A percentile compares a stretch with the other conserved stretches of the same genome.
phyloP scores from a whole-genome alignment of 2,329 filamentous ascomycete species.

The Diplodia sapinea region DNA sequence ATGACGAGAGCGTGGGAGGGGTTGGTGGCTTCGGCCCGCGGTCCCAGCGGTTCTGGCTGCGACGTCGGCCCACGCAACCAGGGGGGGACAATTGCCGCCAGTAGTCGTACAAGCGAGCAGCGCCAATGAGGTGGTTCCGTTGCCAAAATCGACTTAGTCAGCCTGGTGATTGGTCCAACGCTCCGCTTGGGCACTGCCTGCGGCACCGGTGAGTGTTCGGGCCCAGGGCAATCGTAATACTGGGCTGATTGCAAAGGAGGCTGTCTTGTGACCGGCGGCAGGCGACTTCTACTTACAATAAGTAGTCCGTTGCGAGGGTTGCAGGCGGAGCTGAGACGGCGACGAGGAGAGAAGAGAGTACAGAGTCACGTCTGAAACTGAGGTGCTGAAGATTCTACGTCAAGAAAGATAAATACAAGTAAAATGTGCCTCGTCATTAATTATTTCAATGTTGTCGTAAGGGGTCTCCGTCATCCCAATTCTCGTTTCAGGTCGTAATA shows the following conservation, averaged over 20 bases:
- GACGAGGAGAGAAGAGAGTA: background rate
- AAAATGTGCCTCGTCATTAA: conserved; percentile 22
- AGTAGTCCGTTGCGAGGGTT: background rate
- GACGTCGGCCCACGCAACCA: conserved; percentile 19
- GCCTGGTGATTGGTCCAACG: conserved; percentile 14
- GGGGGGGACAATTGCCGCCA: conserved; percentile 4
- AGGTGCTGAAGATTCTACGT: conserved; percentile 21
- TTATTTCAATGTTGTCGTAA: conserved; percentile 26
- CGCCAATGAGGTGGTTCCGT: conserved; percentile 12
- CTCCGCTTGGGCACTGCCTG: conserved; percentile 6
- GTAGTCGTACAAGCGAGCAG: conserved; percentile 1
- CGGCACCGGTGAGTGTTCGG: conserved; percentile 23
- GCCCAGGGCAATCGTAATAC: conserved; percentile 25
- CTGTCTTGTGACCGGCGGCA: conserved; percentile 23
- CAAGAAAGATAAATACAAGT: conserved; percentile 16
- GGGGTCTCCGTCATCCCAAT: conserved; percentile 19
- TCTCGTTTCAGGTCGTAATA: conserved; percentile 20
- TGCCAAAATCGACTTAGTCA: conserved; percentile 19
- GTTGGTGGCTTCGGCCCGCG: conserved; percentile 21
- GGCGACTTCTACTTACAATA: conserved; percentile 8
- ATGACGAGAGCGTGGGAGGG: conserved; percentile 15
- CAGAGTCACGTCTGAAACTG: conserved; percentile 1
- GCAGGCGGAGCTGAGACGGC: background rate
- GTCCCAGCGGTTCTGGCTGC: conserved; percentile 21
- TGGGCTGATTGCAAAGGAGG: conserved; percentile 22